Evolutionary conservation across 2,329 filamentous ascomycete species (phyloP).

Genomic region (Fusarium lateritium): DNA sequence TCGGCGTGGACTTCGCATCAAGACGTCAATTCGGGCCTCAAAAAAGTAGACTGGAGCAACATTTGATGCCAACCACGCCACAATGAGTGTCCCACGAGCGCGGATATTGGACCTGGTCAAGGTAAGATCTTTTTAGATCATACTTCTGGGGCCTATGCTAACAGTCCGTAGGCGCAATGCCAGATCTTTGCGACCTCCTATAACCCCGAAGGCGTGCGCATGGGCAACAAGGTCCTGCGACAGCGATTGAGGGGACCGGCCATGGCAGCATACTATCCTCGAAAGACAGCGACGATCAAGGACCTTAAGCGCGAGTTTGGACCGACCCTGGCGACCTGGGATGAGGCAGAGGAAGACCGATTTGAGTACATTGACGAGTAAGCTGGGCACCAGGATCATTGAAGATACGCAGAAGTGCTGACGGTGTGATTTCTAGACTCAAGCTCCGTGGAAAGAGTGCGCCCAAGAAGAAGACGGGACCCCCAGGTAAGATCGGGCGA

Average conservation of each 20-base stretch:
- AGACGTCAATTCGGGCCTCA: constrained; percentile 50
- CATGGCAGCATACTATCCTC: constrained; percentile 90
- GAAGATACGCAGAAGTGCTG: constrained; percentile 42
- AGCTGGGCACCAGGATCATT: constrained; percentile 45
- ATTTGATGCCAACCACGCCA: constrained; percentile 54
- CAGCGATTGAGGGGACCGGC: constrained; percentile 89
- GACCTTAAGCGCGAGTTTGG: constrained; percentile 81
- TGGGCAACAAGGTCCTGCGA: constrained; percentile 93
- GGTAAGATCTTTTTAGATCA: constrained; percentile 62
- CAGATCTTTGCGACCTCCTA: constrained; percentile 91
- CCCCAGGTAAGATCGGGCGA: constrained; percentile 53
- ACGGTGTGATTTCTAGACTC: constrained; percentile 63
- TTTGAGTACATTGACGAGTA: constrained; percentile 80
- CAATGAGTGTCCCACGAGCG: constrained; percentile 74
- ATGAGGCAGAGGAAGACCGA: constrained; percentile 85
- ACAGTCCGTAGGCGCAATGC: constrained; percentile 80
- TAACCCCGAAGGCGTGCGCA: constrained; percentile 86
- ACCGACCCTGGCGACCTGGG: constrained; percentile 75
- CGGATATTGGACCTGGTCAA: constrained; percentile 82
- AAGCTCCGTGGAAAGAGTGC: constrained; percentile 88
- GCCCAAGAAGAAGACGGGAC: constrained; percentile 86
- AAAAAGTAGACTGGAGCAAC: constrained; percentile 47
- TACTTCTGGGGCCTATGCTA: constrained; percentile 30
- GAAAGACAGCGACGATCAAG: constrained; percentile 77
- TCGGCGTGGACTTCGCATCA: constrained; percentile 38